A percentile compares a stretch with the other conserved stretches of the same genome.
phyloP scores from a whole-genome alignment of 768 basidiomycete species.

The Fistulinella prunicolor region DNA sequence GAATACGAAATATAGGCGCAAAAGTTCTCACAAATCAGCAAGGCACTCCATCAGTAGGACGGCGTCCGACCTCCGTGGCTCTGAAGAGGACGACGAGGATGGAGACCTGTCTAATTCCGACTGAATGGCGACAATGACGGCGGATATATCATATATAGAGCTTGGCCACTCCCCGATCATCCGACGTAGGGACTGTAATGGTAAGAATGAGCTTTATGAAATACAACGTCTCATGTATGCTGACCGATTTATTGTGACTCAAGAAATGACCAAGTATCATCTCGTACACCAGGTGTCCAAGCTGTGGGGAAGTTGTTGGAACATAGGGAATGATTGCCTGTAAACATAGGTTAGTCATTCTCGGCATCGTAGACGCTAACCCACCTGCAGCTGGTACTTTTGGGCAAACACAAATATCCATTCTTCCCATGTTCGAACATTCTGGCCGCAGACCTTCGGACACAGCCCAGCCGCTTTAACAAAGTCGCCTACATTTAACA shows the following conservation, averaged over 20 bases:
- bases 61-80: constrained; percentile 43
- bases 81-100: constrained; percentile 47
- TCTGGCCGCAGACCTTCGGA: constrained; percentile 80
- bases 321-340: constrained; percentile 88
- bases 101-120: constrained; percentile 69
- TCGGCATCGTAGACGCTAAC: constrained; percentile 16
- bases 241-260: constrained; percentile 70
- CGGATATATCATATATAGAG: constrained; percentile 83
- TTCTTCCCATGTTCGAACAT: constrained; percentile 87
- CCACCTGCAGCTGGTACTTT: constrained; percentile 72
- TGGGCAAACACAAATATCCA: constrained; percentile 93
- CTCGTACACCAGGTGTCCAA: constrained; percentile 87
- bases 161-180: constrained; percentile 89
- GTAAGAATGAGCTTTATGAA: background rate
- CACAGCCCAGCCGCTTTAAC: constrained; percentile 77
- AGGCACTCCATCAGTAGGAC: constrained; percentile 88
- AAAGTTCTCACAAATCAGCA: constrained; percentile 70
- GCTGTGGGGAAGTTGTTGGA: constrained; percentile 76
- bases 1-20: background rate
- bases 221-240: background rate
- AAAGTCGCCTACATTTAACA: constrained; percentile 49
- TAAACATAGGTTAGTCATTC: background rate
- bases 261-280: constrained; percentile 91
- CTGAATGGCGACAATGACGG: constrained; percentile 87
- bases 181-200: constrained; percentile 60